phyloP scores from a whole-genome alignment of 2,329 filamentous ascomycete species.

The Fusarium sp. region DNA sequence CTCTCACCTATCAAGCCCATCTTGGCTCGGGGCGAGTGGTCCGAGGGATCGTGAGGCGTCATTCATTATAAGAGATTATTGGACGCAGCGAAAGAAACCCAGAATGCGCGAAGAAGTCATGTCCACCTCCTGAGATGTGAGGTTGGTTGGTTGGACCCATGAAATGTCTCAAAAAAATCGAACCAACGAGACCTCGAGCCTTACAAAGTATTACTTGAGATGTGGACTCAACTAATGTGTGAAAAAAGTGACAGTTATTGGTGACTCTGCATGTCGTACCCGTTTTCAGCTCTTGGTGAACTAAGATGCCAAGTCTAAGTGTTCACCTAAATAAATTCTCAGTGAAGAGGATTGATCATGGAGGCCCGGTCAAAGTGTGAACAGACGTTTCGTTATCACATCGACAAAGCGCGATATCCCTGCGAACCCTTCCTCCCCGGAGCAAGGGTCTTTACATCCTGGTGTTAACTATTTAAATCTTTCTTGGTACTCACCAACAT shows the following conservation, averaged over 20 bases:
- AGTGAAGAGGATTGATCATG: slow-evolving; percentile 34
- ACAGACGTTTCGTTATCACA: slow-evolving; percentile 32
- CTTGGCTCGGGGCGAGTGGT: slow-evolving; percentile 27
- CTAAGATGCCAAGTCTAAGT: slow-evolving; percentile 28
- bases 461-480: neutral
- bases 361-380: slow-evolving; percentile 28
- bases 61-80: slow-evolving; percentile 16
- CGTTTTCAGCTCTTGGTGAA: slow-evolving; percentile 11
- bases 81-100: slow-evolving; percentile 10
- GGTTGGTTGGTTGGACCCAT: slow-evolving; percentile 3
- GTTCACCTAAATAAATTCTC: slow-evolving; percentile 29
- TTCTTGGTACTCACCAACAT: neutral
- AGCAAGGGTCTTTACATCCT: slow-evolving; percentile 18
- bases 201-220: slow-evolving; percentile 28
- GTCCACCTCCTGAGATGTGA: slow-evolving; percentile 3
- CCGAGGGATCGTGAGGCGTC: slow-evolving; percentile 18
- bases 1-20: slow-evolving; percentile 18
- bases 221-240: neutral
- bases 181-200: slow-evolving; percentile 35
- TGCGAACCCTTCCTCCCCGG: slow-evolving; percentile 18
- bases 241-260: slow-evolving; percentile 10
- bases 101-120: slow-evolving; percentile 13
- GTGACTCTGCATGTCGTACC: slow-evolving; percentile 21
- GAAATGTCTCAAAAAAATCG: slow-evolving; percentile 33
- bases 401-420: slow-evolving; percentile 32